These are phyloP conservation scores for Cyclotella choctawhatcheeana DNA, from an alignment of 108 stramenopile species.

Conservation along the genomic window DNA sequence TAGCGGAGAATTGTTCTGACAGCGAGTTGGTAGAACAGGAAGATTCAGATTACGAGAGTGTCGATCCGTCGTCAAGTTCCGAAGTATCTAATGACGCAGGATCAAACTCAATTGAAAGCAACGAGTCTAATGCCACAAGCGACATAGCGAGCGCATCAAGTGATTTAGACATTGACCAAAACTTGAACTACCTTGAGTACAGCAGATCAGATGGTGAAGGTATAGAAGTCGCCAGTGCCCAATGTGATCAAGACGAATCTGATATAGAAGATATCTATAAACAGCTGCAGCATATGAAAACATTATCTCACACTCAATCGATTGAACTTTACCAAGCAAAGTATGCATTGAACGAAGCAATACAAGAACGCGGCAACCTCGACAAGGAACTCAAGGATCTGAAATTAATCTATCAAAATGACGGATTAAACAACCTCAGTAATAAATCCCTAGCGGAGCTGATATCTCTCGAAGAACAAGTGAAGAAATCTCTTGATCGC, in stretches of 20 bases:
- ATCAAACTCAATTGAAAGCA: not conserved
- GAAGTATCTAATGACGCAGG: conserved; percentile 13
- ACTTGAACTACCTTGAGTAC: not conserved
- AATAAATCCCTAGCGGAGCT: conserved; percentile 37
- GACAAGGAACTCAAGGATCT: conserved; percentile 17
- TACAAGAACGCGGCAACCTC: conserved; percentile 23
- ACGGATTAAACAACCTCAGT: conserved; percentile 3
- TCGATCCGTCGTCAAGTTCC: too few species aligned
- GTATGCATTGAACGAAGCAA: conserved; percentile 28
- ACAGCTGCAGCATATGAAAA: conserved; percentile 21
- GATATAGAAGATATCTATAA: conserved; percentile 4
- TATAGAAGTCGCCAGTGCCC: not conserved
- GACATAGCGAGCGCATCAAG: not conserved
- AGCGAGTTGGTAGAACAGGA: too few species aligned
- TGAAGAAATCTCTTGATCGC: conserved; percentile 30
- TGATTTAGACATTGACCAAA: not conserved
- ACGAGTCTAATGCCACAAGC: not conserved
- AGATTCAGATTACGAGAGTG: too few species aligned
- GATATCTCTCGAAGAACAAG: conserved; percentile 22
- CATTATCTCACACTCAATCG: conserved; percentile 16
- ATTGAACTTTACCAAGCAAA: conserved; percentile 32
- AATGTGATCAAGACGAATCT: not conserved
- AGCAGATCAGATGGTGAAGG: not conserved
- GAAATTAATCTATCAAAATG: conserved; percentile 9
- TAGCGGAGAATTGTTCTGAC: conserved; percentile 1